phyloP scores from a whole-genome alignment of 2,329 filamentous ascomycete genomes.

The Colletotrichum sp. region DNA sequence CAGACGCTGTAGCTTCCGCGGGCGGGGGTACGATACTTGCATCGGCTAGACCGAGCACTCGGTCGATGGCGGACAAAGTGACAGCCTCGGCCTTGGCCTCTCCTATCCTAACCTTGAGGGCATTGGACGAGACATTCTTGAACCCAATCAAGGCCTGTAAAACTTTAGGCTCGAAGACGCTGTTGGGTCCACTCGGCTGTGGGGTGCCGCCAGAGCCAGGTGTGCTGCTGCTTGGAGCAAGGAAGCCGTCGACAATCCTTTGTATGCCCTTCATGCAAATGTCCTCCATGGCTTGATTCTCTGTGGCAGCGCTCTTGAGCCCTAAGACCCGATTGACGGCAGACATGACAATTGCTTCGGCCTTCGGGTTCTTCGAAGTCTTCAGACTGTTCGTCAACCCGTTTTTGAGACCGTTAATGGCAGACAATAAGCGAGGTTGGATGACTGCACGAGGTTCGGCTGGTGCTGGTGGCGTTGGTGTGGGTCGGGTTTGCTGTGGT shows the following conservation, averaged over 20 bases:
- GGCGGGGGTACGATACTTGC: conserved; percentile 42
- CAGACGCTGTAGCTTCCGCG: conserved; percentile 12
- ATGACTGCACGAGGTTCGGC: conserved; percentile 38
- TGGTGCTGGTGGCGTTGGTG: conserved; percentile 15
- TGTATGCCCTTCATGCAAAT: conserved; percentile 49
- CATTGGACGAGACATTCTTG: conserved; percentile 49
- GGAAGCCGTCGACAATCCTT: conserved; percentile 48
- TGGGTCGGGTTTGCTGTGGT: conserved; percentile 15
- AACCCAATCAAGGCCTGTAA: conserved; percentile 46
- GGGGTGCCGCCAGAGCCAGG: conserved; percentile 30
- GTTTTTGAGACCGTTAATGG: conserved; percentile 50
- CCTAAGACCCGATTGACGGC: conserved; percentile 56
- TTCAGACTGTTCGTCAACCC: conserved; percentile 50
- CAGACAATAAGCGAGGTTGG: conserved; percentile 45
- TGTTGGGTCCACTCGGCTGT: conserved; percentile 17
- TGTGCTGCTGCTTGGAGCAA: conserved; percentile 33
- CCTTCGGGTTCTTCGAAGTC: conserved; percentile 43
- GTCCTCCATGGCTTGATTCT: conserved; percentile 49
- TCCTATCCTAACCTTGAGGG: conserved; percentile 44
- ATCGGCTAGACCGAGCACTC: conserved; percentile 51
- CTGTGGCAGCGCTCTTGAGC: conserved; percentile 47
- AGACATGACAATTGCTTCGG: conserved; percentile 55
- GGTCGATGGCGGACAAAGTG: conserved; percentile 54
- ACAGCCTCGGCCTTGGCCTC: conserved; percentile 48
- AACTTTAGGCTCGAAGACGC: conserved; percentile 40